Evolutionary conservation across 768 basidiomycete species (phyloP), one percentile per base, ranked within the genome.

Genomic region (Vishniacozyma victoriae): DNA sequence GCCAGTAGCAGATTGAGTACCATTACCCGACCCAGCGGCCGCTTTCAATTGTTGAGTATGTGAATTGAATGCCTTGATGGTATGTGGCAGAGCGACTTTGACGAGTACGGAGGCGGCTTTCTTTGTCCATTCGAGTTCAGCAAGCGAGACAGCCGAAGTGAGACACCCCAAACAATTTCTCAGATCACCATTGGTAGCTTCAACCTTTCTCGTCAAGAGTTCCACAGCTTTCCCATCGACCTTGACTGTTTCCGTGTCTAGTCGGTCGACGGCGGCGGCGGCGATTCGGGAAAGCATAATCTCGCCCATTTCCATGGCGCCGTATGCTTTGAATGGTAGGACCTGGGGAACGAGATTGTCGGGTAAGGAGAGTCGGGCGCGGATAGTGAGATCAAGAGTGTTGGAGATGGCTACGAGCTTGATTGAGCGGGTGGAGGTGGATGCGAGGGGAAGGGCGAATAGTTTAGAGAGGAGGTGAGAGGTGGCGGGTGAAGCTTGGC

Each of bases 391-490:
- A 49, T 73, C 72, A 48, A 73, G 67, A 3, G 72, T 71, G 57
- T 73, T 73, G 48, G 72, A 69, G 50, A 73, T 73, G 48, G 69
- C 57, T 41, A 73, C 54, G 35, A 73, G 48, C 36, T 70, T 67
- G 54, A 69, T 45, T n/a, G n/a, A n/a, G n/a, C n/a, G n/a, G 40
- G 55, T 62, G 11, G 55, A 29, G 15, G 53, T 22, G 23, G 41
- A 45, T 5, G 44, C 22, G 19, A 50, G 36, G 9, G 72, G 72
- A 3, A 73, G 61, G 16, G 62, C 50, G 46, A 73, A 71, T 33
- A 73, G 57, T 16, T 64, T 59, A 22, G 60, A 59, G 40, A 73
- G 59, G 15, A 72, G 62, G 36, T 66, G 67, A 3, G 65, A 62
- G 18, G 57, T 60, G 1, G 60, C 58, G n/a, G 60, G 57, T 35